phyloP scores from a whole-genome alignment of 108 stramenopile species.

The Fistulifera solaris region DNA sequence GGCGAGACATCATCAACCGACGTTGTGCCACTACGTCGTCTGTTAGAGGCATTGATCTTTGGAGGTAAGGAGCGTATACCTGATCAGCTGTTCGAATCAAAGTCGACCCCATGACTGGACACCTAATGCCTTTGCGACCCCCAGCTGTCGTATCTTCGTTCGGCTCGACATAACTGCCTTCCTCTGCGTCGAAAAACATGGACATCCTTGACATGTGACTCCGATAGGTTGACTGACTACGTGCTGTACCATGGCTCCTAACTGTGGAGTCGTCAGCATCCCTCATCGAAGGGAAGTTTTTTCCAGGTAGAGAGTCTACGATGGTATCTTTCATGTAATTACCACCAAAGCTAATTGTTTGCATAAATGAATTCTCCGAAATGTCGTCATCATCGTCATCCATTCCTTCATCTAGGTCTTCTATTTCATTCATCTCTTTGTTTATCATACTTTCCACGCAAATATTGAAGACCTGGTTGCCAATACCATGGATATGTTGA shows the following conservation, averaged over 20 bases:
- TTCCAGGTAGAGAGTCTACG: too few species aligned
- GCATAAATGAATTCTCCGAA: neutral
- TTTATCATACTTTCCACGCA: conserved; percentile 68
- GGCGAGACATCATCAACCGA: conserved; percentile 38
- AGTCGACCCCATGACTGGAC: conserved; percentile 49
- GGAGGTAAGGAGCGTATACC: conserved; percentile 79
- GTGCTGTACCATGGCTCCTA: too few species aligned
- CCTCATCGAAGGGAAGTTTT: too few species aligned
- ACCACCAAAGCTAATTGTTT: too few species aligned
- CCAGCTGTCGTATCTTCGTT: neutral
- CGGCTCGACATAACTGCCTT: neutral
- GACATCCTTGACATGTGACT: neutral
- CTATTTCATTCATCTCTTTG: conserved; percentile 18
- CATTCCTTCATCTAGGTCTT: neutral
- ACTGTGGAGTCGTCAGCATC: too few species aligned
- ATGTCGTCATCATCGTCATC: conserved; percentile 2
- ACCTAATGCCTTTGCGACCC: conserved; percentile 57
- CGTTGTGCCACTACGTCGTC: conserved; percentile 66
- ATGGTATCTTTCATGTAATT: too few species aligned
- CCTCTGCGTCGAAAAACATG: conserved; percentile 4
- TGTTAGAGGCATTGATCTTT: conserved; percentile 67
- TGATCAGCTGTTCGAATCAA: conserved; percentile 55
- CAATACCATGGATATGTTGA: too few species aligned
- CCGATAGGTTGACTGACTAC: too few species aligned
- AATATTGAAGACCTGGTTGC: conserved; percentile 52